Evolutionary conservation across 768 basidiomycete genomes (phyloP), one percentile per base, ranked within the genome.

Genomic region (Lactifluus piperatus): DNA sequence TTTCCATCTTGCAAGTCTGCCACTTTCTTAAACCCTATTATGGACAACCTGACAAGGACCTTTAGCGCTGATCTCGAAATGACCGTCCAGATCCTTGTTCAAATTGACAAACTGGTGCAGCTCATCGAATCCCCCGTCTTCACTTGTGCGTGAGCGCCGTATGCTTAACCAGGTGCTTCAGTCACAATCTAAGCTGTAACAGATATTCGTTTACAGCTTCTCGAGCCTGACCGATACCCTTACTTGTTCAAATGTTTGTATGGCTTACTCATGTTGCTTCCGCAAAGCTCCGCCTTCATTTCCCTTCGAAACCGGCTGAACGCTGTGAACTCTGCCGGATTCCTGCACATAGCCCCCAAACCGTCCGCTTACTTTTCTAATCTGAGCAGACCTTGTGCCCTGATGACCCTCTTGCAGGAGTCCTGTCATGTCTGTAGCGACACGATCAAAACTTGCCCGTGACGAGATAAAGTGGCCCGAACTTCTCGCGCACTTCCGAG

Each of bases 401-500:
- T 45, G 36, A 37, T 48, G 36, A 37, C 44, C 10, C 18, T 22
- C 20, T 54, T 41, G 27, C 43, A 57, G 57, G 43, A 65, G 65
- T 45, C 37, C 67, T 11, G 65, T 69, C 8, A 58, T 68, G 1
- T 68, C 74, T 22, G 64, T 77, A 26, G 68, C 84, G 2, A 76
- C 83, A 20, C 82, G 92, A 24, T 87, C 91, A 4, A 95, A 95
- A 70, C 68, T 85, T 0, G 76, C 79, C 3, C 81, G 89, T 26
- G 93, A 91, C 44, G 93, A 97, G 54, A 97, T 99, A 70, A 97
- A 97, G 69, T 99, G 97, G 97, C 85, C 86, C 68, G 97, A 98
- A 61, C 79, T 99, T 0, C 80, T 98, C 10, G 78, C 80, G 4
- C 97, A 99, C 71, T 99, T 99, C 77, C 85, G 94, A 18, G 75